Evolutionary conservation across 2,329 filamentous ascomycete genomes (phyloP), one percentile per base, ranked within the genome.

Genomic region (Coniochaeta prunicola): DNA sequence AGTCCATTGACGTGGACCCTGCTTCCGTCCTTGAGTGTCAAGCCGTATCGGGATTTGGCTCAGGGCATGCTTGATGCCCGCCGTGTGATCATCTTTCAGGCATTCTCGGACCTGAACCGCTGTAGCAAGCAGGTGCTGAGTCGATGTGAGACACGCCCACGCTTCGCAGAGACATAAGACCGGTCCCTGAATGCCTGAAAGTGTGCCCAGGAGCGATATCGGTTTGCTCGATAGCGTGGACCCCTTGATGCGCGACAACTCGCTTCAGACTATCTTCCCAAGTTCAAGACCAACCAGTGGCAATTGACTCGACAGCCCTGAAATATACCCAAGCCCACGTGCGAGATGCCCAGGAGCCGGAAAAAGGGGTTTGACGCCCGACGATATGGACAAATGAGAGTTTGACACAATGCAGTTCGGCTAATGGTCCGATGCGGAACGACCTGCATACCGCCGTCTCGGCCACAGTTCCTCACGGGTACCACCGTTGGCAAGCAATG

Each of bases 321-420:
- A 45, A 55, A 55, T 38, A 42, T 21, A 57, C 31, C 34, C 55
- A 19, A n/a, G 56, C 48, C 58, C 63, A 63, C 61, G 61, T 64
- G 62, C 58, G 53, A 55, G 56, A 28, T 31, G 33, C 57, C 17
- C 26, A 57, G 59, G 55, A 58, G 57, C 24, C 45, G 45, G 45
- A 17, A 15, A 30, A 50, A 50, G 42, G 57, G 58, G 40, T 57
- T 63, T 59, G 60, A 61, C 58, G 61, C 59, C 57, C 34, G 58
- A 63, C 45, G 21, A 34, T 42, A 30, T 28, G 38, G 56, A 60
- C 66, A 65, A 68, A 68, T 68, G 59, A 60, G 57, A 59, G 63
- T 31, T 61, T 67, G 66, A 67, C 66, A 68, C 64, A 67, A 66
- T 61, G 63, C 65, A 65, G 60, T 59, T 61, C 57, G 19, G 60